These are phyloP conservation scores for Leucoagaricus sp. DNA, from an alignment of 1,284 basidiomycete genomes.

Conservation along the genomic window DNA sequence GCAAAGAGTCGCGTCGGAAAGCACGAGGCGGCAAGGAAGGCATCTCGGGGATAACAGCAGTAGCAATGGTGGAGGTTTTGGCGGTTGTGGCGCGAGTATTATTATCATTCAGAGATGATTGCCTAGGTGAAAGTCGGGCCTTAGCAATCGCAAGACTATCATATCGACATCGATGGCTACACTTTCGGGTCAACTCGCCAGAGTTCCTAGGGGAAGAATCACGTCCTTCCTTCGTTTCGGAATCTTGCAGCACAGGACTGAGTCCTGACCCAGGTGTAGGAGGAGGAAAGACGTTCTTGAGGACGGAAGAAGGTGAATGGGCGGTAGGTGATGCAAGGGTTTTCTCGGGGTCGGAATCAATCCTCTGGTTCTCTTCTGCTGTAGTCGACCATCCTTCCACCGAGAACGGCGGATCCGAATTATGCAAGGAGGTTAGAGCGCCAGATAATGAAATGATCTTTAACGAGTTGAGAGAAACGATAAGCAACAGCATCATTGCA, in stretches of 20 bases:
- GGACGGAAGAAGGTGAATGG: background rate
- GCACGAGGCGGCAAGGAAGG: background rate
- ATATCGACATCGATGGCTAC: background rate
- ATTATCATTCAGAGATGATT: background rate
- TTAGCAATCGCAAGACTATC: background rate
- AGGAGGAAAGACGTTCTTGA: background rate
- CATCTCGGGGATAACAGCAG: background rate
- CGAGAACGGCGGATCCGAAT: background rate
- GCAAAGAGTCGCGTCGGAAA: background rate
- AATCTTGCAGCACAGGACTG: background rate
- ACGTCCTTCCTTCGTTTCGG: background rate
- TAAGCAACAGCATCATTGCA: constrained; percentile 28
- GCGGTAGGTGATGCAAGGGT: too few species aligned
- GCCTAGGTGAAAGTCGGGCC: background rate
- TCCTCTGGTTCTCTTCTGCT: background rate
- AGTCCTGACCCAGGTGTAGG: background rate
- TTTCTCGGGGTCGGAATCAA: background rate
- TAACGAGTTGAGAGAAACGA: constrained; percentile 11
- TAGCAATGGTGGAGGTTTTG: background rate
- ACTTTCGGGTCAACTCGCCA: background rate
- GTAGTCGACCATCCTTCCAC: background rate
- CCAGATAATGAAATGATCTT: background rate
- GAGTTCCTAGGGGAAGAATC: background rate
- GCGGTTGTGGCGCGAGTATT: background rate
- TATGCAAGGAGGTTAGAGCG: background rate